Evolutionary conservation across 2,329 filamentous ascomycete genomes (phyloP).

Genomic region (Hypoxylon sp.): DNA sequence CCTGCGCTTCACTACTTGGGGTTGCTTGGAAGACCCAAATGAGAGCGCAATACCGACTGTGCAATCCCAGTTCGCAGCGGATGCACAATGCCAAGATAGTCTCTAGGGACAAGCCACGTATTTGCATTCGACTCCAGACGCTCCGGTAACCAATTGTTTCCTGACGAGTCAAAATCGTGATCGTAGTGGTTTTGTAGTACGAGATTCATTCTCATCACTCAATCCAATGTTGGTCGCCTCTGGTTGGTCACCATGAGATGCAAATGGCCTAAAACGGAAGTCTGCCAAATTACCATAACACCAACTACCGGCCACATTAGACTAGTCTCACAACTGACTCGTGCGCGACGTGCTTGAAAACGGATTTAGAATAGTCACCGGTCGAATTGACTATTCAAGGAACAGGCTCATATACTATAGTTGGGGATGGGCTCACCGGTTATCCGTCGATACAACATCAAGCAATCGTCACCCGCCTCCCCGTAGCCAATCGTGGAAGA

Average conservation of each 20-base stretch:
- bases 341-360: slow-evolving; percentile 26
- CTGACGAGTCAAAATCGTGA: slow-evolving; percentile 35
- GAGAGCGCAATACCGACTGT: slow-evolving; percentile 22
- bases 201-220: slow-evolving; percentile 43
- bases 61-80: slow-evolving; percentile 9
- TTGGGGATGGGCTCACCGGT: slow-evolving; percentile 38
- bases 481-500: slow-evolving; percentile 38
- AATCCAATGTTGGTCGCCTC: slow-evolving; percentile 40
- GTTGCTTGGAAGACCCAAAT: slow-evolving; percentile 20
- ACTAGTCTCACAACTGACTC: slow-evolving; percentile 30
- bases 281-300: slow-evolving; percentile 40
- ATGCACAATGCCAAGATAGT: slow-evolving; percentile 32
- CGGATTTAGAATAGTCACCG: slow-evolving; percentile 33
- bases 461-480: slow-evolving; percentile 26
- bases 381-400: slow-evolving; percentile 37
- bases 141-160: slow-evolving; percentile 26
- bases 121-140: slow-evolving; percentile 14
- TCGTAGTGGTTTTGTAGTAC: slow-evolving; percentile 35
- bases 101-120: slow-evolving; percentile 24
- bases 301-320: slow-evolving; percentile 41
- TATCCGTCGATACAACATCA: slow-evolving; percentile 40
- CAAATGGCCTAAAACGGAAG: slow-evolving; percentile 51
- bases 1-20: slow-evolving; percentile 17
- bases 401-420: slow-evolving; percentile 40
- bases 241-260: slow-evolving; percentile 49